Evolutionary conservation across 106 monocot species (phyloP), one percentile per base, ranked within the genome.

Genomic region (Acorus calamus): DNA sequence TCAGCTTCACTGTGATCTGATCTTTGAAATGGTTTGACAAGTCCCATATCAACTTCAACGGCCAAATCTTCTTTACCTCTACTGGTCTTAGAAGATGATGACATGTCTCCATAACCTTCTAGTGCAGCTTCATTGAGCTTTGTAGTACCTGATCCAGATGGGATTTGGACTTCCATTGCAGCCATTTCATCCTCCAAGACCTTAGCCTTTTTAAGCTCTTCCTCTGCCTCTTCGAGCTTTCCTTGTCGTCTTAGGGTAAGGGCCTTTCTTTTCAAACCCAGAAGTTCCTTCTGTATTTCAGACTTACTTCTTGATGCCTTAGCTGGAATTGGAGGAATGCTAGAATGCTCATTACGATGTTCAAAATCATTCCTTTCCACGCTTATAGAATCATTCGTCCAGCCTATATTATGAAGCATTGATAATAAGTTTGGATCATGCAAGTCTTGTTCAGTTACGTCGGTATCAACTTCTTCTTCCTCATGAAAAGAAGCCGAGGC

Each of bases 401-500:
- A 98, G 45, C 96, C 96, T 56, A 98, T 59, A 68, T 91, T 83
- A 61, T 88, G 74, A 52, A 98, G 61, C 74, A 78, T 72, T 49
- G 92, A 91, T 42, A 91, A 61, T 42, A 98, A 59, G 3, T 70
- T 61, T 11, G 91, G 96, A 81, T 98, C 96, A 28, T 70, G 63
- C 91, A 98, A 83, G 69, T 98, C 96, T 52, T 84, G 74, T n/a
- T 87, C 91, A 46, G 96, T 87, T 60, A 92, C 96, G 56, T 88
- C 91, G 44, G 76, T 55, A 42, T 83, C 83, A 7, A 2, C 66
- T 44, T 47, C 69, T 60, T 69, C 62, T 68, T 54, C 62, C 53
- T 66, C 64, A 57, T 64, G 67, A 5, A 46, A 13, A 50, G 59
- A 50, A 14, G 55, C 42, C 4, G 67, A 28, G n/a, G 69, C 71